Percentiles rank a stretch among this genome's conserved stretches.
Evolutionary conservation across 2,329 filamentous ascomycete species (phyloP).

Genomic region (Chaetomium sp.): DNA sequence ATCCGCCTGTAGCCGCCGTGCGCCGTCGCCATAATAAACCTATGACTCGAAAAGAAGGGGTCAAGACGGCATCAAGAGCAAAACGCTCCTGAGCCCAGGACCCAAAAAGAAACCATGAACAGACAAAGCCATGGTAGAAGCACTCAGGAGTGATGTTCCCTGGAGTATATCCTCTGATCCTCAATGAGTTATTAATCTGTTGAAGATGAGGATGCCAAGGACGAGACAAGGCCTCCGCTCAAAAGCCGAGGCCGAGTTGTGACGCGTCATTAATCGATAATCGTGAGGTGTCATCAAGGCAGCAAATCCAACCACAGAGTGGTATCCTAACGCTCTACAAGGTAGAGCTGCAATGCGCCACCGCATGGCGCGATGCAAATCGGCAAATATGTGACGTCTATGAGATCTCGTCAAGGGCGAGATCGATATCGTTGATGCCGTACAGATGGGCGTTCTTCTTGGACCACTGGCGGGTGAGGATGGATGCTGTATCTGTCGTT

Average conservation of each 20-base stretch:
- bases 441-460: constrained; percentile 65
- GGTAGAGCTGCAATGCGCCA: constrained; percentile 8
- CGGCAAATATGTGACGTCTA: constrained; percentile 6
- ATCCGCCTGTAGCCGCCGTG: constrained; percentile 15
- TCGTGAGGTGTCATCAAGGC: constrained; percentile 20
- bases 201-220: constrained; percentile 16
- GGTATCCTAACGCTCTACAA: constrained; percentile 22
- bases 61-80: constrained; percentile 5
- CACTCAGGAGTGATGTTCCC: constrained; percentile 4
- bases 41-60: constrained; percentile 3
- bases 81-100: constrained; percentile 1
- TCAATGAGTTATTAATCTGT: constrained; percentile 6
- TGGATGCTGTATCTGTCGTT: constrained; percentile 59
- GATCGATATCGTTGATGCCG: constrained; percentile 44
- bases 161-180: constrained; percentile 6
- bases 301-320: constrained; percentile 23
- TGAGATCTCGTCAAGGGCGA: constrained; percentile 44
- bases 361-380: neutral
- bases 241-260: constrained; percentile 9
- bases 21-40: constrained; percentile 20
- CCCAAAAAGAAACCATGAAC: constrained; percentile 12
- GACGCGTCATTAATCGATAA: constrained; percentile 17
- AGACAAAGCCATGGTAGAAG: constrained; percentile 14
- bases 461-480: constrained; percentile 86
- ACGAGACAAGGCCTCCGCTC: constrained; percentile 4